Base-by-base conservation (phyloP, 75 land plant genomes). In the Pseudotsuga menziesii region DNA sequence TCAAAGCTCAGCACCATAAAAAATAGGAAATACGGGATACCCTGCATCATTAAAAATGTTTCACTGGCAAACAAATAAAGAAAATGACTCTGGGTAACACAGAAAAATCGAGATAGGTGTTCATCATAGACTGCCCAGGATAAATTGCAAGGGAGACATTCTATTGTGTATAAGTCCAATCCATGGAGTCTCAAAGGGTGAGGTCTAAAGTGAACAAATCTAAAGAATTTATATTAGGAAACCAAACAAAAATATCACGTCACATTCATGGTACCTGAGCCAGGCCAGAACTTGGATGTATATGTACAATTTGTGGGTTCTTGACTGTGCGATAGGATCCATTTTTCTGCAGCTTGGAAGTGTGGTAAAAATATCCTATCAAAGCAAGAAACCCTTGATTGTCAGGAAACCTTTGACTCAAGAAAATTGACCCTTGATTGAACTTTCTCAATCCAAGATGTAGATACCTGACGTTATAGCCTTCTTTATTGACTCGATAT, bases 251-350 rank as follows among this genome's bases (percentile, higher is more conserved):
- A 63, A 27, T 74, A 27, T 60, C 64, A 74, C 17, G 52, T 69
- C 76, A 74, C 57, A 58, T 56, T 67, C 41, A 72, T 23, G 20
- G 16, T 73, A 88, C 97, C 88, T 96, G 91, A 36, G 98, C 86
- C 63, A 97, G 85, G 39, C 99, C 99, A 56, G 99, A 97, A 69
- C 92, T 93, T 6, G 99, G 99, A 80, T 95, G 99, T 19, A 95
- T 91, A 69, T 85, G 80, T n/a, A 97, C 98, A 57, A 92, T 95
- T 77, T 97, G 99, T 9, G 98, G 98, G 76, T 97, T 96, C 76
- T 97, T 97, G 9, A 97, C 82, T 20, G 99, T 97, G 23, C 91
- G 79, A 71, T 97, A 97, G 12, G 94, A 79, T 17, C 96, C 99
- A 80, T 80, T 90, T 79, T 95, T 95, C 80, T 97, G 99, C 52